Conservation (phyloP, 164 flowering plant species). For the Warburgia ugandensis region DNA sequence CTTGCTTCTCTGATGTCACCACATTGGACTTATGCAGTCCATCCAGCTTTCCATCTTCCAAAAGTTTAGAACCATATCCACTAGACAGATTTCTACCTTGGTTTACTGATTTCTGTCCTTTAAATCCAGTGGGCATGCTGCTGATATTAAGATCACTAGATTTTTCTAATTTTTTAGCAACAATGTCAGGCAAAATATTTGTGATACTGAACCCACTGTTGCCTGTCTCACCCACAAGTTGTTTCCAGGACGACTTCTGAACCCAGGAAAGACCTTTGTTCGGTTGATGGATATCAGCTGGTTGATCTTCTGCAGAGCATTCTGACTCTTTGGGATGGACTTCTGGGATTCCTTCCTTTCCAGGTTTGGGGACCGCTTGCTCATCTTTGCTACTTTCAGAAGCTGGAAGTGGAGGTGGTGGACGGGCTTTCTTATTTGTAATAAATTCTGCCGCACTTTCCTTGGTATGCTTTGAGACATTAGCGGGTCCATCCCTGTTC, state of each 20-base stretch:
- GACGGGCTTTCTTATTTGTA: slow-evolving; percentile 29
- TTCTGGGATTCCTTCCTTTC: slow-evolving; percentile 12
- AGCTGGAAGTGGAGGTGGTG: slow-evolving; percentile 2
- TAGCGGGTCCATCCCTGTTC: slow-evolving; percentile 7
- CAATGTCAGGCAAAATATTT: slow-evolving; percentile 32
- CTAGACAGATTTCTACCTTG: slow-evolving; percentile 5
- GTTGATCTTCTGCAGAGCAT: slow-evolving; percentile 5
- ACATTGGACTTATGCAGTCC: slow-evolving; percentile 1
- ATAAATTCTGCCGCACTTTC: too few relatives aligned
- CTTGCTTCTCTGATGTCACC: slow-evolving; percentile 4
- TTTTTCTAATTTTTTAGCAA: slow-evolving; percentile 20
- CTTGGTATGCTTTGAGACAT: too few relatives aligned
- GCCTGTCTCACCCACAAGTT: slow-evolving; percentile 32
- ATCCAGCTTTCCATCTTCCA: slow-evolving; percentile 12
- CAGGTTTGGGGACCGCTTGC: slow-evolving; percentile 7
- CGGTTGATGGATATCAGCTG: slow-evolving; percentile 13
- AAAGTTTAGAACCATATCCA: slow-evolving; percentile 6
- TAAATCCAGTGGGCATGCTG: neutral
- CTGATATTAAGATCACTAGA: slow-evolving; percentile 4
- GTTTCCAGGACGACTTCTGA: slow-evolving; percentile 56
- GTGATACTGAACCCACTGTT: slow-evolving; percentile 53
- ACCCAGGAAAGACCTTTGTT: slow-evolving; percentile 18
- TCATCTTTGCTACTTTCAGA: slow-evolving; percentile 18
- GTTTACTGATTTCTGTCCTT: slow-evolving; percentile 1
- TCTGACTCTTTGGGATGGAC: slow-evolving; percentile 10